Conservation (phyloP, 441 rosid species). For the Euphorbia corollata region DNA sequence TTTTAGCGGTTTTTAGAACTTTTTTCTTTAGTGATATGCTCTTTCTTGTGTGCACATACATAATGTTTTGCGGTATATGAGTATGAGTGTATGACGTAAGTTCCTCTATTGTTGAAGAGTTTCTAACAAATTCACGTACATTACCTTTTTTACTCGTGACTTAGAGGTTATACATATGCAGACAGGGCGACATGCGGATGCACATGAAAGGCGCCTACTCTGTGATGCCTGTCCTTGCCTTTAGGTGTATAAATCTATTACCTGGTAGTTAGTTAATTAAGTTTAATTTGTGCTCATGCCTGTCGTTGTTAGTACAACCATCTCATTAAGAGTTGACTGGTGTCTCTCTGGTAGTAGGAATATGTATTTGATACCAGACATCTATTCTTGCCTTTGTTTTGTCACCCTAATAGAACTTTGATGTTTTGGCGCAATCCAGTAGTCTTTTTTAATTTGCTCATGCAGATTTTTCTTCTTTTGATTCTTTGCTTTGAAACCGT, state of each 20-base stretch:
- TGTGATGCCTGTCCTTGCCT: neutral
- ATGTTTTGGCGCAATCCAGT: constrained; percentile 5
- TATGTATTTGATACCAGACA: neutral
- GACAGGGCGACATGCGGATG: neutral
- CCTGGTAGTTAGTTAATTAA: neutral
- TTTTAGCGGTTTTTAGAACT: neutral
- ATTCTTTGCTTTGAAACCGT: neutral
- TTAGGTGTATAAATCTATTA: neutral
- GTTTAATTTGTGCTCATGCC: neutral
- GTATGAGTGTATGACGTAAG: neutral
- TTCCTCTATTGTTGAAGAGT: neutral
- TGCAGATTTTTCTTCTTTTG: neutral
- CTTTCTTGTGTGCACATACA: neutral
- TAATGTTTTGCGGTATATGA: neutral
- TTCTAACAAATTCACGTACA: neutral
- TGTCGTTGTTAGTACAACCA: neutral
- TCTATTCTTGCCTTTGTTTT: neutral
- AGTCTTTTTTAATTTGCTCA: neutral
- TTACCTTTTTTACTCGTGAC: neutral
- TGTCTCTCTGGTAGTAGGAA: neutral
- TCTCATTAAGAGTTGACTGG: neutral
- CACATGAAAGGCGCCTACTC: neutral
- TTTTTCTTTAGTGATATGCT: neutral
- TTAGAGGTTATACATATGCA: neutral
- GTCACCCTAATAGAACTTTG: neutral